A percentile compares a stretch with the other conserved stretches of the same genome.
These are phyloP conservation scores for Thalassia testudinum DNA, from an alignment of 116 monocot species.

Conservation along the genomic window DNA sequence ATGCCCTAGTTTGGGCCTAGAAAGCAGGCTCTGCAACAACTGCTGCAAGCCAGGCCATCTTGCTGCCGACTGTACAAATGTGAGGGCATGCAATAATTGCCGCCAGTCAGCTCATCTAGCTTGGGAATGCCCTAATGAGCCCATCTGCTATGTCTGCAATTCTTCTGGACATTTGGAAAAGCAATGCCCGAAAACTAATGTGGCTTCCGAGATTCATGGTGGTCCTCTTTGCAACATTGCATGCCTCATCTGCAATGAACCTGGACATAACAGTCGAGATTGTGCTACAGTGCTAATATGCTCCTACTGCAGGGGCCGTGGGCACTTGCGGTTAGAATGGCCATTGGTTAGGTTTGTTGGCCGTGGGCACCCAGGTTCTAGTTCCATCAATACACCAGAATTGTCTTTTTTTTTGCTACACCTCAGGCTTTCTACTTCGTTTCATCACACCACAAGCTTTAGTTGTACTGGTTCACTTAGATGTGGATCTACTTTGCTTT, in stretches of 20 bases:
- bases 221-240: constrained; percentile 20
- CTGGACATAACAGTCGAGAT: constrained; percentile 41
- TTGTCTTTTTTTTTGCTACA: no score
- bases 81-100: constrained; percentile 70
- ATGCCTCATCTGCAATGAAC: constrained; percentile 32
- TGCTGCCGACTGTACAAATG: constrained; percentile 50
- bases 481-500: no score
- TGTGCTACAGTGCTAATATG: constrained; percentile 25
- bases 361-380: no score
- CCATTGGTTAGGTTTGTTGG: no score
- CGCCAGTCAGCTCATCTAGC: constrained; percentile 52
- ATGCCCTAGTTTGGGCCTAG: constrained; percentile 14
- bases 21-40: constrained; percentile 60
- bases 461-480: no score
- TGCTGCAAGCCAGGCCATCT: constrained; percentile 56
- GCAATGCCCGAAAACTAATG: constrained; percentile 35
- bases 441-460: no score
- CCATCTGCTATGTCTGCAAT: constrained; percentile 60
- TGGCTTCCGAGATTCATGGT: constrained; percentile 28
- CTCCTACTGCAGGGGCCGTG: constrained; percentile 12
- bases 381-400: no score
- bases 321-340: no score
- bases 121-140: constrained; percentile 53
- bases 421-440: no score
- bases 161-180: constrained; percentile 56